phyloP scores from a whole-genome alignment of 2,329 filamentous ascomycete genomes.

The Aspergillus neoniger region DNA sequence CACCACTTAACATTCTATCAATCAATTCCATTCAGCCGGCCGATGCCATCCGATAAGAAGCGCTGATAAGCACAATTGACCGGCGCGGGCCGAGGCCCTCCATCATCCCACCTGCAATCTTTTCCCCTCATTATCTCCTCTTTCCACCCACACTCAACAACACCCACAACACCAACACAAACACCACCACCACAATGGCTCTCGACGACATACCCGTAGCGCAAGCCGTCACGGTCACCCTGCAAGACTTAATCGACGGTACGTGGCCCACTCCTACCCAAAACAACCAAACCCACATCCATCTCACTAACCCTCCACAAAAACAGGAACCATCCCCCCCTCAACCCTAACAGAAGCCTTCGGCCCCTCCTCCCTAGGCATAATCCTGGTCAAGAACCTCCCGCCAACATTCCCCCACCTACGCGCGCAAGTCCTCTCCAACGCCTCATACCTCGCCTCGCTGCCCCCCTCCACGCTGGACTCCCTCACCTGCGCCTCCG shows the following conservation, averaged over 20 bases:
- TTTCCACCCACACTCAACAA: not conserved
- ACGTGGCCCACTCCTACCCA: not conserved
- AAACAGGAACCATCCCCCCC: constrained; percentile 44
- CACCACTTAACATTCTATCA: not conserved
- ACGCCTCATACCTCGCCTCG: constrained; percentile 85
- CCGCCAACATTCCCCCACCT: constrained; percentile 71
- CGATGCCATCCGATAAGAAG: constrained; percentile 12
- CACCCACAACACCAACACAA: not conserved
- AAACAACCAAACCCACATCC: not conserved
- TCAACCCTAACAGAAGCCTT: constrained; percentile 66
- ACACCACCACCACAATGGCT: constrained; percentile 19
- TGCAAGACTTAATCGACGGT: constrained; percentile 53
- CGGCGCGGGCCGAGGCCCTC: constrained; percentile 22
- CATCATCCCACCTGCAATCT: not conserved
- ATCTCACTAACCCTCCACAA: not conserved
- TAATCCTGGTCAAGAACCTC: constrained; percentile 88
- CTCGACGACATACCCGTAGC: constrained; percentile 28
- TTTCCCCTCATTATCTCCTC: constrained; percentile 5
- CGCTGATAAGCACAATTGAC: constrained; percentile 16
- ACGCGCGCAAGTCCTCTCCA: constrained; percentile 74
- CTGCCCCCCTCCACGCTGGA: constrained; percentile 56
- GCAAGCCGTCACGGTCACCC: constrained; percentile 50
- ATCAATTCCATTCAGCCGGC: not conserved
- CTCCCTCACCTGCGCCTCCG: constrained; percentile 44
- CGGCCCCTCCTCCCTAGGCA: constrained; percentile 84